Conservation (phyloP, 495 filamentous ascomycete genomes). For the Penicillium diatomitis region DNA sequence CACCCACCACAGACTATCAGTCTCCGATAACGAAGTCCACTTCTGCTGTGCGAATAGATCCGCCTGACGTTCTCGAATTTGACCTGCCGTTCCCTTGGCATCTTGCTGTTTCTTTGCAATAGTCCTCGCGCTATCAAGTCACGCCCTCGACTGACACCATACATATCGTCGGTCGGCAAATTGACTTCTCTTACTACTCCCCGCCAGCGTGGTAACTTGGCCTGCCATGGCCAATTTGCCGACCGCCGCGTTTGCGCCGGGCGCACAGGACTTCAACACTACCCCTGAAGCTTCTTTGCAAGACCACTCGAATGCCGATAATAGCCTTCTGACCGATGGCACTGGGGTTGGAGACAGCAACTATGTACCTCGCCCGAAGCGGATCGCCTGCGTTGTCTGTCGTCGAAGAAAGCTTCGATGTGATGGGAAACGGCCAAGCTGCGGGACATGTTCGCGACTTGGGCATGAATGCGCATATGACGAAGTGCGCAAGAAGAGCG, state of each 20-base stretch:
- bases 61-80: not conserved
- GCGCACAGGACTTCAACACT: slow-evolving; percentile 38
- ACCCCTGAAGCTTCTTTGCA: slow-evolving; percentile 18
- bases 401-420: slow-evolving; percentile 85
- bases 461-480: slow-evolving; percentile 92
- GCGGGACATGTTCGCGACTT: slow-evolving; percentile 82
- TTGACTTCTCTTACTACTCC: slow-evolving; percentile 1
- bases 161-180: slow-evolving; percentile 7
- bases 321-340: slow-evolving; percentile 21
- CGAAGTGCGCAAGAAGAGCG: slow-evolving; percentile 94
- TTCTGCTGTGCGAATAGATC: no score
- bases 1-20: not conserved
- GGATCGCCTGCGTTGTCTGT: slow-evolving; percentile 95
- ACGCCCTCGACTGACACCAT: slow-evolving; percentile 5
- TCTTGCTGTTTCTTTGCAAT: not conserved
- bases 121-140: slow-evolving; percentile 1
- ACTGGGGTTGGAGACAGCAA: slow-evolving; percentile 44
- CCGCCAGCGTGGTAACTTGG: not conserved
- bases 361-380: slow-evolving; percentile 72
- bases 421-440: slow-evolving; percentile 66
- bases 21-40: slow-evolving; percentile 6
- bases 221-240: slow-evolving; percentile 15
- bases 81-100: not conserved
- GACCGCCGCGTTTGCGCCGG: slow-evolving; percentile 32
- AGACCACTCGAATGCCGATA: slow-evolving; percentile 22